Evolutionary conservation across 805 yeast species (phyloP), one percentile per base, ranked within the genome.

Genomic region (Kregervanrija fluxuum): DNA sequence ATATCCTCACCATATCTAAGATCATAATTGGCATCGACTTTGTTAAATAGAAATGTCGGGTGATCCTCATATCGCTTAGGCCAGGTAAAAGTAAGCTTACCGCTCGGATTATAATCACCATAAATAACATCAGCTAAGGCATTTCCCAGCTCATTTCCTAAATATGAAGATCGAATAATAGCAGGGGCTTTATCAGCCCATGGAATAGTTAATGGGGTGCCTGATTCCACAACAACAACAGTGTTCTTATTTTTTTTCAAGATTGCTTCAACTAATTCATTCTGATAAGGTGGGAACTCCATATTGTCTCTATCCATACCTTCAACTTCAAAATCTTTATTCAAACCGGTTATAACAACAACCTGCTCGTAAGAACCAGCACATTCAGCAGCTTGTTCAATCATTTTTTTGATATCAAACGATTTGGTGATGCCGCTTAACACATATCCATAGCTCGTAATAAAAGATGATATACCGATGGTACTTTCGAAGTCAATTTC

Each of bases 1-100:
- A 70, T 64, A 53, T 69, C 75, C 51, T 71, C 75, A 30, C 75
- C 75, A 48, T 71, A 71, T 42, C 60, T 52, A 15, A 67, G 67
- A 35, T 59, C 53, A 33, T 70, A 70, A 46, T 58, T 62, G 39
- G 57, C 57, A n/a, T 67, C 57, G 16, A 59, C 63, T 50, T 61
- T 67, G 53, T 62, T 67, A 42, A 67, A 51, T 53, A 49, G 35
- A 33, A 14, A 68, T 3, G 70, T 55, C 8, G 71, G 70, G 37
- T 58, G 61, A 52, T 69, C 67, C 30, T 60, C 56, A 37, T 61
- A 37, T 35, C 51, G 54, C 34, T 52, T 44, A 12, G 73, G 72
- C 59, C 67, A 66, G 10, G 75, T 69, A 46, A 68, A 54, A 1
- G 71, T 56, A 45, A 69, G 56, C 47, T 68, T 68, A 16, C 75